Conservation (phyloP, 2,329 filamentous ascomycete species). For the Claviceps capensis region DNA sequence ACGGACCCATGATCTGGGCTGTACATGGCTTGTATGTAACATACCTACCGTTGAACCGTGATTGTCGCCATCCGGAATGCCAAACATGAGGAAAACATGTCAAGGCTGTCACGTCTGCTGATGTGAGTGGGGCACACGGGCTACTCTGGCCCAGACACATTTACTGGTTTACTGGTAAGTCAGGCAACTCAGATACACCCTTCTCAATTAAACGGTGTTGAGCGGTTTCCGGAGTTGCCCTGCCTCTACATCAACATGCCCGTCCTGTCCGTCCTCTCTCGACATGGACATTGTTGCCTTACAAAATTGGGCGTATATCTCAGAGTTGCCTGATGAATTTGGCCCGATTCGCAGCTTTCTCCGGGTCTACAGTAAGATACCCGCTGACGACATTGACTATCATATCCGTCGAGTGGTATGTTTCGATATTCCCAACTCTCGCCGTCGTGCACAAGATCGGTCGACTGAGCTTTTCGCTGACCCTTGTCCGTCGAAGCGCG, state of each 20-base stretch:
- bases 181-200: neutral
- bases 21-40: neutral
- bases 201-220: neutral
- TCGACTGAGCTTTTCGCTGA: neutral
- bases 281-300: slow-evolving; percentile 22
- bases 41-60: neutral
- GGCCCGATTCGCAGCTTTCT: slow-evolving; percentile 23
- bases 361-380: slow-evolving; percentile 24
- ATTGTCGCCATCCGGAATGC: neutral
- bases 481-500: slow-evolving; percentile 20
- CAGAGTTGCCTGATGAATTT: slow-evolving; percentile 23
- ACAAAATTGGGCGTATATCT: slow-evolving; percentile 23
- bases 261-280: neutral
- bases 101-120: neutral
- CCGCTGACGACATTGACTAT: slow-evolving; percentile 19
- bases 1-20: neutral
- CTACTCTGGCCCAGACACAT: neutral
- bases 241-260: neutral
- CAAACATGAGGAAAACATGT: neutral
- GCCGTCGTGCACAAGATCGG: neutral
- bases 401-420: slow-evolving; percentile 21
- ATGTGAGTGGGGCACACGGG: neutral
- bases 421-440: neutral
- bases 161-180: neutral
- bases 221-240: neutral